Base-by-base conservation (phyloP, 2,329 filamentous ascomycete genomes). In the Microdochium nivale region DNA sequence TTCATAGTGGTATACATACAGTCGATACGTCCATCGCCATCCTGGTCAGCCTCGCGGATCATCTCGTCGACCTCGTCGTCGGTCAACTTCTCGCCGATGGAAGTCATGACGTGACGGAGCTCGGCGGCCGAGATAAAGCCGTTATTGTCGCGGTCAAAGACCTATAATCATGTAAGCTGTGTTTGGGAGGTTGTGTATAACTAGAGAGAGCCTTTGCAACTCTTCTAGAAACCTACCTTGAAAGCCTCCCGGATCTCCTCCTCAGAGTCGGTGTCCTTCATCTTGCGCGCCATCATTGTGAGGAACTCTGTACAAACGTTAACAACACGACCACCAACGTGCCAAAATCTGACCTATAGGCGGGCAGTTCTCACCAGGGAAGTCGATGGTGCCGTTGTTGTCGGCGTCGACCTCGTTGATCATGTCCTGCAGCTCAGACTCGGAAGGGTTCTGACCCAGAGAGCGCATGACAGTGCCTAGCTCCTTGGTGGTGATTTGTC, bases 211-310 rank as follows among this genome's bases (percentile, higher is more conserved):
- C 3, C 30, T n/a, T 24, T 3, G 3, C n/a, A 19, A 24, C 11
- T 30, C 27, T 14, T 44, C 9, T 14, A 8, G 27, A 27, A 44
- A 55, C 67, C 46, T 51, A 88, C 87, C 79, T 91, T 91, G 81
- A 92, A 92, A 14, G 88, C 88, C 70, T 92, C 88, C 63, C 88
- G 83, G 62, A 94, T 94, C 70, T 94, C 88, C 74, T 94, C 88
- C 73, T 94, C 88, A 48, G 88, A 92, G 67, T 94, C 88, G 60
- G 88, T 94, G 65, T 92, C 88, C 79, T 92, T 92, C 88, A 94
- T 94, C 77, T 94, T 94, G 66, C 88, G 83, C 54, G 88, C 88
- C 88, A 94, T 94, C 88, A 94, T 94, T 58, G 88, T 94, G 55
- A 94, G 77, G 73, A 94, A 94, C 68, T 94, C 88, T 92, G 65